Evolutionary conservation across 2,329 filamentous ascomycete species (phyloP), one percentile per base, ranked within the genome.

Genomic region (Delphinella strobiligena): DNA sequence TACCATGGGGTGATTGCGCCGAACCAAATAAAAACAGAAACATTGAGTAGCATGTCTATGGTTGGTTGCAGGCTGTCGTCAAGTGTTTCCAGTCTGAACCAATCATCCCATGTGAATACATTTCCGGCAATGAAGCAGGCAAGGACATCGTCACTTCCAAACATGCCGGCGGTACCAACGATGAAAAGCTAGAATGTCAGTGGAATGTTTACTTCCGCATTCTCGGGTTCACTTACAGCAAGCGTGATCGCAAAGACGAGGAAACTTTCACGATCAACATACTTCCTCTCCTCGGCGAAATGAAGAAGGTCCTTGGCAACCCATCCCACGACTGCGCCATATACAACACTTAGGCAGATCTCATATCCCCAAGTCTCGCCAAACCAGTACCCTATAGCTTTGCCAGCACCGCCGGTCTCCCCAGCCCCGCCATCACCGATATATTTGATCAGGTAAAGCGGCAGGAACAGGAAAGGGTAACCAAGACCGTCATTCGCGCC

Each of bases 51-150:
- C 86, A 94, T 93, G 57, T 95, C 87, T 34, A 95, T 82, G 0
- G 87, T 94, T 0, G 87, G 87, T 55, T 95, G 87, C n/a, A 95
- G 71, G 2, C 83, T 88, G 57, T 95, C 89, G 49, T 94, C 88
- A 50, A 81, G 66, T 0, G 88, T 95, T 58, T 93, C 83, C 1
- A 89, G 66, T 0, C 88, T 80, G 61, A 94, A 95, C 86, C 85
- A 93, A 60, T 93, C 86, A 55, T 93, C 87, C 78, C 85, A 89
- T 0, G 85, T 93, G 49, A 95, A 93, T 1, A 75, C 75, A 53
- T 93, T 94, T 1, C 88, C 88, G 2, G 88, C 88, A 50, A 94
- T 80, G 55, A 95, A 95, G 62, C 86, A 93, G 1, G 88, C 87
- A 5, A 95, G 69, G 1, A 94, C 82, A 53, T 95, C 88, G 54